These are phyloP conservation scores for Trichoderma atroviride DNA, from an alignment of 2,329 filamentous ascomycete genomes.

Conservation along the genomic window DNA sequence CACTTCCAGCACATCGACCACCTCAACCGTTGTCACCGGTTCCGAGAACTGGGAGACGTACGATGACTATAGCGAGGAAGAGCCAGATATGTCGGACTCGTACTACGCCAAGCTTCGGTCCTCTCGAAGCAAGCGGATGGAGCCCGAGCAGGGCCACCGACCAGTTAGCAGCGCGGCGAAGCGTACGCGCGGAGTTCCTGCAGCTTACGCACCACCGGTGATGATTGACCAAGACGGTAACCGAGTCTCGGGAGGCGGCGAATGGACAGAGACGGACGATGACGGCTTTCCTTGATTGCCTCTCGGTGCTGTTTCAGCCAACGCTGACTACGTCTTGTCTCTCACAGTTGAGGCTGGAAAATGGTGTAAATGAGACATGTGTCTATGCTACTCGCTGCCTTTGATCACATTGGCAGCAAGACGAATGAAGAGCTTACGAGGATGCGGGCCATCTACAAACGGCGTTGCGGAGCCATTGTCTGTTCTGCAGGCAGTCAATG, in stretches of 20 bases:
- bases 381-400: slow-evolving; percentile 12
- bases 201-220: slow-evolving; percentile 52
- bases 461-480: slow-evolving; percentile 2
- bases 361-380: slow-evolving; percentile 14
- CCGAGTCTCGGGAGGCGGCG: slow-evolving; percentile 66
- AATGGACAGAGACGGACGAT: slow-evolving; percentile 71
- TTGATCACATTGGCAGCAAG: neutral
- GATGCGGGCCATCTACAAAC: slow-evolving; percentile 28
- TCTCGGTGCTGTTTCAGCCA: neutral
- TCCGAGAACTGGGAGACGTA: slow-evolving; percentile 99
- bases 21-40: slow-evolving; percentile 75
- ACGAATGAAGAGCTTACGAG: slow-evolving; percentile 19
- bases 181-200: slow-evolving; percentile 57
- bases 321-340: neutral
- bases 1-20: slow-evolving; percentile 65
- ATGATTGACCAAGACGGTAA: slow-evolving; percentile 62
- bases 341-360: neutral
- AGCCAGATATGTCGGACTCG: slow-evolving; percentile 72
- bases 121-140: slow-evolving; percentile 65
- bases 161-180: slow-evolving; percentile 52
- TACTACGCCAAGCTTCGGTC: slow-evolving; percentile 80
- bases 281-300: slow-evolving; percentile 49
- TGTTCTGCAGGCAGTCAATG: slow-evolving; percentile 12
- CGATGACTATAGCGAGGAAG: slow-evolving; percentile 78
- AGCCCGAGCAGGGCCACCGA: slow-evolving; percentile 51